These are phyloP conservation scores for Cochlearia excelsa DNA, from an alignment of 345 rosid species.

Conservation along the genomic window DNA sequence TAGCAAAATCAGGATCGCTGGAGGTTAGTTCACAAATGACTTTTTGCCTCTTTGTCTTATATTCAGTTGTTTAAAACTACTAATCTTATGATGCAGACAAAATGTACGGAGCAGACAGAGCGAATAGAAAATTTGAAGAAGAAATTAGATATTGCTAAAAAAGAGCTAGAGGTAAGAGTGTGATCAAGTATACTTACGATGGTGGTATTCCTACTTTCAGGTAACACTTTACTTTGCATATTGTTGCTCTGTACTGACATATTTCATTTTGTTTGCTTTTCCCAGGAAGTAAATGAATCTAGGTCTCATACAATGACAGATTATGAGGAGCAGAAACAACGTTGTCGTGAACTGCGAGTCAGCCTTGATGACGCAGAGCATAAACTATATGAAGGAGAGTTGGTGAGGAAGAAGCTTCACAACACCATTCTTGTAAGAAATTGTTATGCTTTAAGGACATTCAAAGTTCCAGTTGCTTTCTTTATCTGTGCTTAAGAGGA, in stretches of 20 bases:
- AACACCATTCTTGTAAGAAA: slow-evolving; percentile 77
- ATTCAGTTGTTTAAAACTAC: slow-evolving; percentile 1
- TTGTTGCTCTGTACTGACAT: slow-evolving; percentile 3
- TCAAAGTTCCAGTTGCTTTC: not conserved
- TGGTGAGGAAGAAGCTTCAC: slow-evolving; percentile 71
- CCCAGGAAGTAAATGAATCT: slow-evolving; percentile 60
- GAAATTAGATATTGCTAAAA: slow-evolving; percentile 65
- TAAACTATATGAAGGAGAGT: slow-evolving; percentile 71
- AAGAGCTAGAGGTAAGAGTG: slow-evolving; percentile 66
- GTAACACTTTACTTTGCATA: not conserved
- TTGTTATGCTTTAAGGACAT: not conserved
- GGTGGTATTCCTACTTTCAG: not conserved
- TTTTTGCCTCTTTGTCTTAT: not conserved
- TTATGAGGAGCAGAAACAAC: slow-evolving; percentile 52
- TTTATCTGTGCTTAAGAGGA: slow-evolving; percentile 1
- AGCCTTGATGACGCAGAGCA: slow-evolving; percentile 60
- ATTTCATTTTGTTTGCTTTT: slow-evolving; percentile 10
- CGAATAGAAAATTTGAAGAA: slow-evolving; percentile 59
- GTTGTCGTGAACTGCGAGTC: slow-evolving; percentile 44
- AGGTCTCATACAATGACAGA: slow-evolving; percentile 46
- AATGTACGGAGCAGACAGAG: slow-evolving; percentile 74
- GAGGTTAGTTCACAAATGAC: slow-evolving; percentile 54
- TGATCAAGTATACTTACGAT: not conserved
- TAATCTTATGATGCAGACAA: slow-evolving; percentile 49
- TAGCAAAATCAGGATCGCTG: slow-evolving; percentile 53